Evolutionary conservation across 139 green algal species (phyloP), one percentile per base, ranked within the genome.

Genomic region (Chlorokybus atmophyticus): DNA sequence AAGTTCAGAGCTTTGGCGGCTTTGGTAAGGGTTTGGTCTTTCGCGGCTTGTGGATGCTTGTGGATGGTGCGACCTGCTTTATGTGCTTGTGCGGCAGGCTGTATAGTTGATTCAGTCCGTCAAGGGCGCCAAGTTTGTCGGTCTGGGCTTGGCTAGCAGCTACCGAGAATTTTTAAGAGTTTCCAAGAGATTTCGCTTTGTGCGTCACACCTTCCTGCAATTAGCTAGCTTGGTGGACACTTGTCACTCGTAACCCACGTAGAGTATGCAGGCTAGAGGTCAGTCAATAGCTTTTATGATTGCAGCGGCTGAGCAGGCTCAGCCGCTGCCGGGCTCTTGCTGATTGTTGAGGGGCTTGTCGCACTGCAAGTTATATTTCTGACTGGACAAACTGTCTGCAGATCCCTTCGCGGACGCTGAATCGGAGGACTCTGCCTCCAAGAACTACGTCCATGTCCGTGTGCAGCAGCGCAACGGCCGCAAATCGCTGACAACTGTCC

Each of bases 391-490:
- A n/a, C n/a, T n/a, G n/a, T 10, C 40, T 62, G 51, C 64, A 73
- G 64, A 73, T 38, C 57, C 64, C 10, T 73, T 73, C 31, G 58
- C 58, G n/a, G 64, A 73, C 25, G 64, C 64, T 19, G 41, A 35
- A 28, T 54, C 47, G 29, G 58, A 53, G 25, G 64, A 73, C 51
- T 27, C 57, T 2, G 56, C 29, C n/a, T 42, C 40, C 44, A 73
- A 73, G 64, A 48, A 68, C n/a, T 73, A 73, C 29, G 56, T 73
- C 26, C 64, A 73, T 68, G 61, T 98, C 21, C 85, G 91, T 32
- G 76, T 96, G 26, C 91, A 98, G 74, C 90, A 94, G 64, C 76
- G 91, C 54, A 99, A 99, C 80, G 91, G 91, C 57, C 82, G 85
- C 47, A 99, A 99, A 74, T 85, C 62, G 24, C 71, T 99, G 79